Evolutionary conservation across 2,329 filamentous ascomycete genomes (phyloP).

Genomic region (Cucurbitaria berberidis): DNA sequence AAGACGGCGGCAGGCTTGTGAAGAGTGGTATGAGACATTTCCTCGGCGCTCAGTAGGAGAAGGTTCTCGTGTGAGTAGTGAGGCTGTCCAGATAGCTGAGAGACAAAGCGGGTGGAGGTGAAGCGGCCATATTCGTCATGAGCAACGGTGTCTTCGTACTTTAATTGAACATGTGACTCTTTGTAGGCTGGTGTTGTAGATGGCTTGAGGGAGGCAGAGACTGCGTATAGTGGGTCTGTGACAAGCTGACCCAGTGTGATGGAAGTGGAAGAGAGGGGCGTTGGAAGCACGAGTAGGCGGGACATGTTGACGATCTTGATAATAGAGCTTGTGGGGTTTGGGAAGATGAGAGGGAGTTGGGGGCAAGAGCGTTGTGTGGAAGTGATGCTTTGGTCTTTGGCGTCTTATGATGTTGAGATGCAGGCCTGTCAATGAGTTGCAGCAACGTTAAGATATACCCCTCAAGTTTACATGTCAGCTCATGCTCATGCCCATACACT

Average conservation of each 20-base stretch:
- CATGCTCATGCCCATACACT: constrained; percentile 2
- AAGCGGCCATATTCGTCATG: constrained; percentile 32
- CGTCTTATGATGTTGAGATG: neutral
- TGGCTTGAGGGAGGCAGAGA: constrained; percentile 21
- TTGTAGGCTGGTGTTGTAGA: constrained; percentile 10
- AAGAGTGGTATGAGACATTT: constrained; percentile 22
- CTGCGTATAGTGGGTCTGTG: constrained; percentile 26
- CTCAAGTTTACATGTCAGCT: constrained; percentile 3
- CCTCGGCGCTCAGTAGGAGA: constrained; percentile 25
- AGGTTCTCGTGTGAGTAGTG: constrained; percentile 12
- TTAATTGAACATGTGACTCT: constrained; percentile 11
- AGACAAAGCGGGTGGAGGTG: constrained; percentile 13
- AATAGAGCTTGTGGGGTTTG: neutral
- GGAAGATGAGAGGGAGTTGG: constrained; percentile 1
- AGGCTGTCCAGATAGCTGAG: constrained; percentile 5
- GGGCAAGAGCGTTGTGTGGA: constrained; percentile 5
- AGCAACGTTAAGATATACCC: constrained; percentile 5
- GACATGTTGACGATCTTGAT: constrained; percentile 24
- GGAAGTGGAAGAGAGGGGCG: constrained; percentile 27
- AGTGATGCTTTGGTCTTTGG: neutral
- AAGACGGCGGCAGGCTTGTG: constrained; percentile 27
- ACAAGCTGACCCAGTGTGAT: constrained; percentile 39
- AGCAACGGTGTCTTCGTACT: constrained; percentile 22
- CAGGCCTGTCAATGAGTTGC: neutral
- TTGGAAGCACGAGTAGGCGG: constrained; percentile 28